Conservation (phyloP, 2,329 filamentous ascomycete species). For the Elsinoe fawcettii region DNA sequence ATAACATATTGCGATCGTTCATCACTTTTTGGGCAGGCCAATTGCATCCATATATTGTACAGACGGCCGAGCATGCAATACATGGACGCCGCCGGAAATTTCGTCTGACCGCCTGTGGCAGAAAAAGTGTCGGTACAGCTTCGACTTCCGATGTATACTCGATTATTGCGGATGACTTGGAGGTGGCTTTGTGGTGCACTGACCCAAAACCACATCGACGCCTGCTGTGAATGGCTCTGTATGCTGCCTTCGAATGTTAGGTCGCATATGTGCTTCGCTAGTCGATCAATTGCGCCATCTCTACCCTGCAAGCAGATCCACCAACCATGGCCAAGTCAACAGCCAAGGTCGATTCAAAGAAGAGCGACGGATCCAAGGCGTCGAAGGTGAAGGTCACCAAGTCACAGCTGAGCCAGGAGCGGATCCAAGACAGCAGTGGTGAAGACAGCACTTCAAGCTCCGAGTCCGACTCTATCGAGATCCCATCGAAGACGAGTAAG, state of each 20-base stretch:
- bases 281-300: too few relatives aligned
- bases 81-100: constrained; percentile 12
- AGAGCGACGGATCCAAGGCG: constrained; percentile 23
- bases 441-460: not conserved
- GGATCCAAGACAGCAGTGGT: constrained; percentile 13
- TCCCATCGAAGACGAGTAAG: not conserved
- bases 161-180: too few relatives aligned
- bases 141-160: not conserved
- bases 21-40: too few relatives aligned
- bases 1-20: too few relatives aligned
- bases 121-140: constrained; percentile 11
- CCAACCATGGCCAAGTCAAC: constrained; percentile 16
- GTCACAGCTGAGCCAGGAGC: constrained; percentile 19
- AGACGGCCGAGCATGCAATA: not conserved
- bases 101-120: constrained; percentile 17
- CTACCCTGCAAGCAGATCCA: too few relatives aligned
- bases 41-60: too few relatives aligned
- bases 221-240: too few relatives aligned
- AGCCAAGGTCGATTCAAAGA: not conserved
- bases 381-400: constrained; percentile 21
- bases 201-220: too few relatives aligned
- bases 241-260: too few relatives aligned
- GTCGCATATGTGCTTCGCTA: too few relatives aligned
- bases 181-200: too few relatives aligned
- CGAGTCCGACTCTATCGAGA: not conserved